phyloP scores from a whole-genome alignment of 768 basidiomycete species.

The Postia placenta region DNA sequence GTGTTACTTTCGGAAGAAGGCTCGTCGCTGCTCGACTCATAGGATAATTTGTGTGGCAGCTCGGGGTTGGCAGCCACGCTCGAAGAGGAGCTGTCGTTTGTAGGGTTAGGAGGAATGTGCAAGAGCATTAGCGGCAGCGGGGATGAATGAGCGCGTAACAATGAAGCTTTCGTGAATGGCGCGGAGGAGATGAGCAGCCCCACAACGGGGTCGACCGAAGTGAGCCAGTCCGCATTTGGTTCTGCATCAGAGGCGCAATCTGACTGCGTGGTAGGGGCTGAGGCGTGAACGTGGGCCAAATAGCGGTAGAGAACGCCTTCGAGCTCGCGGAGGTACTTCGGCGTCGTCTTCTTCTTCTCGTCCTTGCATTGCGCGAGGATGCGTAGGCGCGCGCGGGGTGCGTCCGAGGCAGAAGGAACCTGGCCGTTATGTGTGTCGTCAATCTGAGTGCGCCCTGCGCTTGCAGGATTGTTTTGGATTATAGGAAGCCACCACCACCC shows the following conservation, averaged over 20 bases:
- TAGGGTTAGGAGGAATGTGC: slow-evolving; percentile 52
- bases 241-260: background rate
- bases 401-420: slow-evolving; percentile 4
- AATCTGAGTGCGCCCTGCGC: background rate
- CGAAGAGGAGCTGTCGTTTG: slow-evolving; percentile 3
- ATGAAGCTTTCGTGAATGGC: slow-evolving; percentile 64
- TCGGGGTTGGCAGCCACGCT: background rate
- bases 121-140: slow-evolving; percentile 74
- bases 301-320: slow-evolving; percentile 78
- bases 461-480: background rate
- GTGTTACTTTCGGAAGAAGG: slow-evolving; percentile 3
- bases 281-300: slow-evolving; percentile 1
- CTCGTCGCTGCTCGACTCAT: slow-evolving; percentile 1
- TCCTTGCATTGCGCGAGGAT: slow-evolving; percentile 90
- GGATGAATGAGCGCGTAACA: slow-evolving; percentile 68
- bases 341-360: slow-evolving; percentile 73
- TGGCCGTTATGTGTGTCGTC: background rate
- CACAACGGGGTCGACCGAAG: slow-evolving; percentile 34
- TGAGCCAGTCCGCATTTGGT: background rate
- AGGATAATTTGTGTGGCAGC: background rate
- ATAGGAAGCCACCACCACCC: slow-evolving; percentile 92
- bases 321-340: slow-evolving; percentile 80
- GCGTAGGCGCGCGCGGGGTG: slow-evolving; percentile 49
- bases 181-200: slow-evolving; percentile 80
- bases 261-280: background rate